Conservation (phyloP, 257 asterid genomes). For the Striga asiatica region DNA sequence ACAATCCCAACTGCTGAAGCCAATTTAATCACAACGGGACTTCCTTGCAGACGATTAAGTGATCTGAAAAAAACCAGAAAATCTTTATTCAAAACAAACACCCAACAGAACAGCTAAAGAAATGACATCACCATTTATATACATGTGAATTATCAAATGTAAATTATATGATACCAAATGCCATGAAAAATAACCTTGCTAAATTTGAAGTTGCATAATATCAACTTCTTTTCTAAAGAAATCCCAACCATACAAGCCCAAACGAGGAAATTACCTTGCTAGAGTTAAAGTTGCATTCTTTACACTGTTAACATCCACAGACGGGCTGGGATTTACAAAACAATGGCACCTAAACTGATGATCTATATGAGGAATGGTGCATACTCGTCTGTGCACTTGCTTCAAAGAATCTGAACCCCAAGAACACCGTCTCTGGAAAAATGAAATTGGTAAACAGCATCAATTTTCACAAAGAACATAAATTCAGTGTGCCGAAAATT, state of each 20-base stretch:
- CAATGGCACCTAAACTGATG: conserved; percentile 53
- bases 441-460: conserved; percentile 15
- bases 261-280: conserved; percentile 45
- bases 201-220: too few relatives aligned
- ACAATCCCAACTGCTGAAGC: conserved; percentile 67
- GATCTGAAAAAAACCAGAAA: conserved; percentile 50
- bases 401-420: conserved; percentile 45
- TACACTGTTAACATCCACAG: conserved; percentile 32
- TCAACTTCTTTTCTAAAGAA: not conserved
- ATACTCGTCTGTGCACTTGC: conserved; percentile 29
- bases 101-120: not conserved
- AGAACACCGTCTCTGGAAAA: conserved; percentile 43
- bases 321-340: conserved; percentile 39
- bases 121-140: not conserved
- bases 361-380: conserved; percentile 31
- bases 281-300: conserved; percentile 49
- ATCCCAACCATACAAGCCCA: not conserved
- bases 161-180: conserved; percentile 7
- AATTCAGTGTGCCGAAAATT: not conserved
- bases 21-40: conserved; percentile 43
- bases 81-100: conserved; percentile 10
- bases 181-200: too few relatives aligned
- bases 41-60: conserved; percentile 41
- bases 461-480: conserved; percentile 11
- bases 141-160: not conserved